These are phyloP conservation scores for Imleria badia DNA, from an alignment of 768 basidiomycete genomes.

Conservation along the genomic window DNA sequence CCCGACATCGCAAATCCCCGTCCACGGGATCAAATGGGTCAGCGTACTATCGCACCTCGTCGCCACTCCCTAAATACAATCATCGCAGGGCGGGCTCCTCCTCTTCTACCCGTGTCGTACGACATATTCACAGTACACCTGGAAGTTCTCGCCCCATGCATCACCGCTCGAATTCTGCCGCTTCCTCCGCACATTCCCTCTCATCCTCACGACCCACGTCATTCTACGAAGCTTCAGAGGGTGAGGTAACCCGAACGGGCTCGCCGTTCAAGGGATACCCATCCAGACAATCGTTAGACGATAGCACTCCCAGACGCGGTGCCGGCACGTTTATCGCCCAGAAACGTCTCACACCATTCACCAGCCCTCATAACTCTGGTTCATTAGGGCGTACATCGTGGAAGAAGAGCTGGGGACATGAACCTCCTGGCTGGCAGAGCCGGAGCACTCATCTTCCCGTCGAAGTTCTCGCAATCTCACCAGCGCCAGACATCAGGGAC, in stretches of 20 bases:
- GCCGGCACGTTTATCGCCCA: constrained; percentile 76
- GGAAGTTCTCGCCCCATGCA: constrained; percentile 48
- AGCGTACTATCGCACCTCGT: constrained; percentile 60
- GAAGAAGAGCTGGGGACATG: constrained; percentile 88
- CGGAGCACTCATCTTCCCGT: constrained; percentile 65
- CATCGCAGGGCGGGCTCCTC: constrained; percentile 81
- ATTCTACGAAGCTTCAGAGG: constrained; percentile 72
- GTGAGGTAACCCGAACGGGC: constrained; percentile 57
- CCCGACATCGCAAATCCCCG: constrained; percentile 69
- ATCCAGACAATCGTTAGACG: constrained; percentile 51
- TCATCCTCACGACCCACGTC: constrained; percentile 77
- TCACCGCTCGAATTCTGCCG: constrained; percentile 68
- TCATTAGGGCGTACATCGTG: constrained; percentile 70
- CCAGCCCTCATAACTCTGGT: constrained; percentile 49
- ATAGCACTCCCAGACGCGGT: constrained; percentile 39
- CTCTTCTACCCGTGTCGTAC: constrained; percentile 77
- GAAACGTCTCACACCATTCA: constrained; percentile 74
- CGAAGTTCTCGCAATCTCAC: constrained; percentile 74
- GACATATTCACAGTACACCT: constrained; percentile 51
- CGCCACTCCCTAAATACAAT: constrained; percentile 70
- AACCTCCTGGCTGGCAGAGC: constrained; percentile 83
- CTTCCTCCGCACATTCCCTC: constrained; percentile 77
- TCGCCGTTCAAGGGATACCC: constrained; percentile 59
- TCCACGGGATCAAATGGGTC: constrained; percentile 78
- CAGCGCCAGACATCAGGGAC: constrained; percentile 58